Base-by-base conservation (phyloP, 768 basidiomycete species). In the Leccinum longicurvipes region DNA sequence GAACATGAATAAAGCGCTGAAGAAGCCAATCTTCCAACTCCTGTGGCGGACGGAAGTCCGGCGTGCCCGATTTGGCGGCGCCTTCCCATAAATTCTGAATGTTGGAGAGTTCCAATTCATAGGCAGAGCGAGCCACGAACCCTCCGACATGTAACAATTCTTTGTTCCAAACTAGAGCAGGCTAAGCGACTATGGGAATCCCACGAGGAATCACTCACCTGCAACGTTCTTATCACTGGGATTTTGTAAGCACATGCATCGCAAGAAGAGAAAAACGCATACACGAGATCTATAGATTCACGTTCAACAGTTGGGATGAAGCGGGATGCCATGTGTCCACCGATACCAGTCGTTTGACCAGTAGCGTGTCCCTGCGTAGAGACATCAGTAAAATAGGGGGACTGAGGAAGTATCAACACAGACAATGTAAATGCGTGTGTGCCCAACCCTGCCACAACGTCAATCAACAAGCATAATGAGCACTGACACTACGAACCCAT, bases 91-190 rank as follows among this genome's bases (percentile, higher is more conserved):
- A 70, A n/a, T 72, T 69, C 46, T 51, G 53, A 14, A 60, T 55
- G 23, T 44, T 48, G 29, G 59, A 60, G 9, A 60, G 59, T 8
- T 60, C 59, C 27, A 45, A 42, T 32, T 55, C 59, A n/a, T 60
- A 60, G 3, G 50, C 59, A 4, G 50, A 32, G 21, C 59, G 59
- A 32, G 53, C 50, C 24, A 60, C 23, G 15, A 60, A 39, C 24
- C 59, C 59, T 19, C 59, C 59, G 19, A 60, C 28, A 23, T 55
- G 47, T 8, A 60, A 17, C 10, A 60, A 78, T 63, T 98, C 95
- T 63, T 81, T 84, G 63, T 98, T 98, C 94, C 93, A 96, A 6
- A 86, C 89, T 89, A 51, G 32, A 56, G 14, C 41, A 7, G n/a
- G 24, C 19, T 49, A 32, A 49, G 31, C 14, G 6, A 10, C 21